Evolutionary conservation across 176 grass and related monocot genomes (phyloP).

Genomic region (Neostapfia colusana): DNA sequence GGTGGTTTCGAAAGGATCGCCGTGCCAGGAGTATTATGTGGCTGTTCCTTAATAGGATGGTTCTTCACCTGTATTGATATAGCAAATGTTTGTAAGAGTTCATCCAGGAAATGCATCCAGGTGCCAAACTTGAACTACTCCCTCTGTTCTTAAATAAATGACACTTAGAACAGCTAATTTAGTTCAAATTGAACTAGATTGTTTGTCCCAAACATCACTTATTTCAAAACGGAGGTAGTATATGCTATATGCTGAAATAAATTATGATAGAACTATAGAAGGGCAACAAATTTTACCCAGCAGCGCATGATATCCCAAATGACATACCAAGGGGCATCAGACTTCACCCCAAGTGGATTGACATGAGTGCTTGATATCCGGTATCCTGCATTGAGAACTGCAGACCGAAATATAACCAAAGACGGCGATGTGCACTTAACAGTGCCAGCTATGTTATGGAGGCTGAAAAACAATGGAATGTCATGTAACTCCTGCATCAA

Average conservation of each 20-base stretch:
- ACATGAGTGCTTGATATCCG: conserved; percentile 54
- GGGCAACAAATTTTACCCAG: conserved; percentile 42
- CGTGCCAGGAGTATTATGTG: conserved; percentile 53
- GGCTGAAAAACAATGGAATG: conserved; percentile 83
- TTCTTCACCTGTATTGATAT: conserved; percentile 66
- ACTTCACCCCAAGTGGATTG: conserved; percentile 55
- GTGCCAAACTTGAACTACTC: background rate
- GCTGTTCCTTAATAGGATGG: conserved; percentile 86
- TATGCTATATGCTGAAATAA: background rate
- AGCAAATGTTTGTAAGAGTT: background rate
- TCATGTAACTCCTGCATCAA: conserved; percentile 80
- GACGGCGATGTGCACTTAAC: conserved; percentile 62
- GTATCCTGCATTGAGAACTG: conserved; percentile 60
- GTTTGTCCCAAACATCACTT: no score
- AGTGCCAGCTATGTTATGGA: conserved; percentile 84
- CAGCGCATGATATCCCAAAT: conserved; percentile 68
- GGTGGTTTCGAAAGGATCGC: conserved; percentile 79
- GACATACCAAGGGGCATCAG: conserved; percentile 55
- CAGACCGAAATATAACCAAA: conserved; percentile 45
- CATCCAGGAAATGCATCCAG: conserved; percentile 3
- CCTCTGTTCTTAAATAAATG: no score
- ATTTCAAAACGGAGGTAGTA: no score
- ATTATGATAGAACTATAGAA: conserved; percentile 21
- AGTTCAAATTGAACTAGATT: no score
- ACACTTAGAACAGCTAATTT: no score